Evolutionary conservation across 192 early-diverging fungal species (phyloP), one percentile per base, ranked within the genome.

Genomic region (Coemansia sp.): DNA sequence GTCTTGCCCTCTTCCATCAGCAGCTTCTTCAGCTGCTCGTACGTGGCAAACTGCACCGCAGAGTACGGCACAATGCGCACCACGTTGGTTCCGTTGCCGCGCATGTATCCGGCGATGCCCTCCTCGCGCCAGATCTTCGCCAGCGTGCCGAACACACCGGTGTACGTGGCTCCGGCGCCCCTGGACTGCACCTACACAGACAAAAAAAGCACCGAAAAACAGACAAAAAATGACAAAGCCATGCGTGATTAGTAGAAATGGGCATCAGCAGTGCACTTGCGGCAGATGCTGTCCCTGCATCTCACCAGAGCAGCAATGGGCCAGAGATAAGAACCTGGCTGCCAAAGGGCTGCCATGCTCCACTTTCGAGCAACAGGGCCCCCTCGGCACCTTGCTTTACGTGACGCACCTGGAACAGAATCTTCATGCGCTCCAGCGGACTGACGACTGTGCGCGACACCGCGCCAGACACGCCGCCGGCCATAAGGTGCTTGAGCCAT

Each of bases 1-100:
- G 79, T 76, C 71, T 88, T 89, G 45, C 83, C 87, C 61, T 86
- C 79, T 54, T 89, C 89, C 85, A 92, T 88, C 48, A 93, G 72
- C 67, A 90, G 48, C 66, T 85, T 67, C 71, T 93, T 93, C 64
- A 91, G 89, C 68, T 93, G 88, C 63, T 93, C 92, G 60, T 93
- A 93, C 17, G 91, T 86, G 15, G 92, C 92, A 81, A 93, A 92
- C 76, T 93, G 92, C 8, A 89, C 89, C 1, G 92, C 92, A 72
- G 89, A 91, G 71, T 93, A 93, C 17, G 92, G 92, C 2, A 93
- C 86, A 62, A 93, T 93, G 34, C 92, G 87, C 65, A 92, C 87
- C 11, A 93, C 90, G 57, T 93, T 93, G 57, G 91, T 93, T n/a
- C 92, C 92, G 72, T 93, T 93, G 2, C 92, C 92, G 18, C 89